A percentile compares a stretch with the other conserved stretches of the same genome.
Evolutionary conservation across 192 early-diverging fungal genomes (phyloP).

Genomic region (Umbelopsis sp.): DNA sequence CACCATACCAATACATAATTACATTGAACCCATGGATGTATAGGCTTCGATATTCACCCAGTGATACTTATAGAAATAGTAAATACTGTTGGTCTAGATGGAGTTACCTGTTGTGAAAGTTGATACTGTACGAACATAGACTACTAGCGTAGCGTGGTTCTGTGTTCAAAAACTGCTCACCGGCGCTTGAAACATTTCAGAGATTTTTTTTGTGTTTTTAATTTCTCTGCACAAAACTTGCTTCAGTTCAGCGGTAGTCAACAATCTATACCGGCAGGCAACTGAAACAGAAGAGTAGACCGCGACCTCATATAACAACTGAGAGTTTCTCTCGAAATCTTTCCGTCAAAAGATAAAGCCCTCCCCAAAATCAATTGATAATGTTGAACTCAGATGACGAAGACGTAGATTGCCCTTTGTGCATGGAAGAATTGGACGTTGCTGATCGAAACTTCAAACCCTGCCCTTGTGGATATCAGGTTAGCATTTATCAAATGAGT

Average conservation of each 20-base stretch:
- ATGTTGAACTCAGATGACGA: slow-evolving; percentile 72
- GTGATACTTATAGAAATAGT: too few relatives aligned
- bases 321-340: slow-evolving; percentile 16
- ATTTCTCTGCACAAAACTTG: not conserved
- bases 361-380: not conserved
- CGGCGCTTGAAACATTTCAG: not conserved
- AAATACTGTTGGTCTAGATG: too few relatives aligned
- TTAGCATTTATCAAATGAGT: slow-evolving; percentile 32
- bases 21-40: too few relatives aligned
- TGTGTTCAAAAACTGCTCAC: not conserved
- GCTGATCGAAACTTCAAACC: slow-evolving; percentile 96
- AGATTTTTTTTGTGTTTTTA: not conserved
- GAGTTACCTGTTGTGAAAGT: too few relatives aligned
- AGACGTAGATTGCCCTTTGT: slow-evolving; percentile 96
- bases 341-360: not conserved
- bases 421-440: slow-evolving; percentile 98
- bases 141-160: too few relatives aligned
- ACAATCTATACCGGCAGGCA: not conserved
- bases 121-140: too few relatives aligned
- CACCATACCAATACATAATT: too few relatives aligned
- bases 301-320: not conserved
- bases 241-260: not conserved
- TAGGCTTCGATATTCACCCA: too few relatives aligned
- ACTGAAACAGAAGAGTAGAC: not conserved
- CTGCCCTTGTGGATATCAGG: slow-evolving; percentile 98